These are phyloP conservation scores for Golubevia pallescens DNA, from an alignment of 1,284 basidiomycete genomes.

Conservation along the genomic window DNA sequence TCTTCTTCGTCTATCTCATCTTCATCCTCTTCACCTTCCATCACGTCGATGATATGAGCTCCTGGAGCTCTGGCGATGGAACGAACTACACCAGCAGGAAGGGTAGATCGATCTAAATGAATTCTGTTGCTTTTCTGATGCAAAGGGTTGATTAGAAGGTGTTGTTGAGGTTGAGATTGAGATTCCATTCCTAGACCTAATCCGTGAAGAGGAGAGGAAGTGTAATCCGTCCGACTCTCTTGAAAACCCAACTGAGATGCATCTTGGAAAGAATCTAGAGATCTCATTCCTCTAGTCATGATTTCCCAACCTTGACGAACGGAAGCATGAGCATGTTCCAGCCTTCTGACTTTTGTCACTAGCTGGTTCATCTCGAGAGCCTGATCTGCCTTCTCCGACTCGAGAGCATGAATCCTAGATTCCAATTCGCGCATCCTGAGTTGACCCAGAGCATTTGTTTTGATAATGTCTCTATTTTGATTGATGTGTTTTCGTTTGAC, in stretches of 20 bases:
- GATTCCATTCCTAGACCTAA: too few species aligned
- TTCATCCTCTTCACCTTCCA: constrained; percentile 12
- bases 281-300: constrained; percentile 31
- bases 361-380: constrained; percentile 19
- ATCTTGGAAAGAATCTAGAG: constrained; percentile 3
- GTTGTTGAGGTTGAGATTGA: too few species aligned
- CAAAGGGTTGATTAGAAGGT: too few species aligned
- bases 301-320: constrained; percentile 44
- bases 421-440: constrained; percentile 55
- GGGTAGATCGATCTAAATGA: constrained; percentile 10
- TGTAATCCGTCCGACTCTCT: too few species aligned
- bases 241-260: background rate
- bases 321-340: constrained; percentile 33
- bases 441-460: constrained; percentile 43
- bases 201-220: too few species aligned
- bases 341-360: constrained; percentile 25
- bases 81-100: constrained; percentile 20
- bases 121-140: constrained; percentile 4
- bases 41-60: constrained; percentile 20
- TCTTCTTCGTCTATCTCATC: constrained; percentile 7
- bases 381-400: constrained; percentile 36
- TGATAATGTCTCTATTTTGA: constrained; percentile 60
- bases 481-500: constrained; percentile 58
- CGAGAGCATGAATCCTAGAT: constrained; percentile 36
- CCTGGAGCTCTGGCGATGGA: constrained; percentile 28